A percentile compares a stretch with the other conserved stretches of the same genome.
Conservation (phyloP, 768 basidiomycete species). For the Tylopilus balloui region DNA sequence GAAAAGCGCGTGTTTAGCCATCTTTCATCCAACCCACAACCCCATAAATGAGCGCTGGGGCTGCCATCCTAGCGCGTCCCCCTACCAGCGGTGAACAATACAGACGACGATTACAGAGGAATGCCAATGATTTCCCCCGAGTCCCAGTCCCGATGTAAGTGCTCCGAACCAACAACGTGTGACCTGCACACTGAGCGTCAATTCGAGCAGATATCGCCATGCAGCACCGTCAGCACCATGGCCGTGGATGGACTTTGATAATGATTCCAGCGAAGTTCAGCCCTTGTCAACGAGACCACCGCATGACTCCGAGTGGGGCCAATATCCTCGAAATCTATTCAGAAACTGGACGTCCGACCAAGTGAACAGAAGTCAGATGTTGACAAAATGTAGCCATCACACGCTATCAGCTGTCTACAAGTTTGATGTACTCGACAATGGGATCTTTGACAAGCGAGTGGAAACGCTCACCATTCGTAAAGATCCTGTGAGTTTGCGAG, state of each 20-base stretch:
- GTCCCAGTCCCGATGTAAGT: slow-evolving; percentile 24
- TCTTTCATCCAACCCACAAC: background rate
- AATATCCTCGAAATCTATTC: slow-evolving; percentile 49
- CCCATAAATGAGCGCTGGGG: slow-evolving; percentile 7
- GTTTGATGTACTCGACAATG: slow-evolving; percentile 15
- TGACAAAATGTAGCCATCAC: slow-evolving; percentile 16
- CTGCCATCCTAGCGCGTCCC: background rate
- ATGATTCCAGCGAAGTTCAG: slow-evolving; percentile 7
- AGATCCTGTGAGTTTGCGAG: slow-evolving; percentile 10
- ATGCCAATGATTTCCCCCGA: slow-evolving; percentile 2
- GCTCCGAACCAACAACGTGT: background rate
- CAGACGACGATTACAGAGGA: background rate
- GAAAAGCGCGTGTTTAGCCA: background rate
- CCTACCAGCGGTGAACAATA: background rate
- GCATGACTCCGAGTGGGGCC: slow-evolving; percentile 23
- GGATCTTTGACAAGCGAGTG: slow-evolving; percentile 14
- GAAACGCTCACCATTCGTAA: slow-evolving; percentile 10
- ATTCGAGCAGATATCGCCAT: slow-evolving; percentile 27
- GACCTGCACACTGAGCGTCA: background rate
- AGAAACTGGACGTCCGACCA: slow-evolving; percentile 51
- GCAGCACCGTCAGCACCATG: slow-evolving; percentile 38
- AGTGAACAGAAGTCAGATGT: slow-evolving; percentile 34
- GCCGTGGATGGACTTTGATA: slow-evolving; percentile 36
- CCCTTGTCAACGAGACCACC: background rate
- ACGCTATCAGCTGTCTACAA: slow-evolving; percentile 19